Evolutionary conservation across 148 eudicot species (phyloP).

Genomic region (Selenicereus undatus): DNA sequence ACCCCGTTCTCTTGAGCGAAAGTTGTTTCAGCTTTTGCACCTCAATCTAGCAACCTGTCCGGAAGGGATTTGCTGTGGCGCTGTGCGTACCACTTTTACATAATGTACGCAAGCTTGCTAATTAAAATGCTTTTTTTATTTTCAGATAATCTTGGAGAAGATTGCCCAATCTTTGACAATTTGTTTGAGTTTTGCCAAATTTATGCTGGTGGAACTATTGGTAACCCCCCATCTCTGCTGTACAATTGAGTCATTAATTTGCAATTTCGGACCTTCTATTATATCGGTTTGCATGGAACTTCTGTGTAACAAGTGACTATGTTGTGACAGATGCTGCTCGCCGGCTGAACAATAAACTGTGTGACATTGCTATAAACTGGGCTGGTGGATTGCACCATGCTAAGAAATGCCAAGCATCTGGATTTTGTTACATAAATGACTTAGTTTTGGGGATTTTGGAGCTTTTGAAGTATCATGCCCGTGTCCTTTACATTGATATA

Average conservation of each 20-base stretch:
- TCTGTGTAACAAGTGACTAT: slow-evolving; percentile 20
- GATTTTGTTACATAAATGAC: slow-evolving; percentile 97
- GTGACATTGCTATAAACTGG: slow-evolving; percentile 98
- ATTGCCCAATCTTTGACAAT: slow-evolving; percentile 94
- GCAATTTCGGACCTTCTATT: slow-evolving; percentile 25
- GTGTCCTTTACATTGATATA: slow-evolving; percentile 95
- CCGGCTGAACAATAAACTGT: slow-evolving; percentile 84
- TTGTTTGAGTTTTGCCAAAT: slow-evolving; percentile 97
- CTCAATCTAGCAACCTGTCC: neutral
- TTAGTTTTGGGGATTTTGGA: slow-evolving; percentile 95
- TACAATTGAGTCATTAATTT: slow-evolving; percentile 69
- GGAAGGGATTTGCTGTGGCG: neutral
- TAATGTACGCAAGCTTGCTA: slow-evolving; percentile 7
- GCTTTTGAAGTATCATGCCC: slow-evolving; percentile 95
- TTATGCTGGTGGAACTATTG: slow-evolving; percentile 99
- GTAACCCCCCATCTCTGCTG: slow-evolving; percentile 31
- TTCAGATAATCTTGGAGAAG: slow-evolving; percentile 96
- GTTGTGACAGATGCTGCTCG: slow-evolving; percentile 85
- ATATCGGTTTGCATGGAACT: neutral
- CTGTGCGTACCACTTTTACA: neutral
- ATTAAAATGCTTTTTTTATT: slow-evolving; percentile 12
- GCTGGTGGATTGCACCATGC: slow-evolving; percentile 99
- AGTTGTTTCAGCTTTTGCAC: neutral
- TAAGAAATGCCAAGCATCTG: slow-evolving; percentile 96
- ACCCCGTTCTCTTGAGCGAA: neutral